phyloP scores from a whole-genome alignment of 768 basidiomycete species.

The Tephrocybe rancida region DNA sequence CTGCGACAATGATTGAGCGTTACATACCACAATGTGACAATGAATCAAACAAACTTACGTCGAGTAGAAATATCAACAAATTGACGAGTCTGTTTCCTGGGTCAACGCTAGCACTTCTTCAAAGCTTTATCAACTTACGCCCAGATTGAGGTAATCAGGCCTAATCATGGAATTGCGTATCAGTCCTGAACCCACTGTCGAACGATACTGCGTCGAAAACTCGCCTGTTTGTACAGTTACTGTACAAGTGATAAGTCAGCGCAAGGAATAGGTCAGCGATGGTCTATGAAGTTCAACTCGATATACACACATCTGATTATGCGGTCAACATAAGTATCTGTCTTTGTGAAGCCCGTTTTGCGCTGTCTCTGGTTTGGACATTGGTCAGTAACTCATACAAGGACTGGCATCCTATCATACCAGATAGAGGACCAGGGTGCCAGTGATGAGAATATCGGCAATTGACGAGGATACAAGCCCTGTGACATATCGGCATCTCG shows the following conservation, averaged over 20 bases:
- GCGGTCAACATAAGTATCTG: constrained; percentile 40
- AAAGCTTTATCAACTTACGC: constrained; percentile 17
- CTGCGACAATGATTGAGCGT: constrained; percentile 6
- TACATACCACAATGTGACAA: too few species aligned
- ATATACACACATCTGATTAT: constrained; percentile 34
- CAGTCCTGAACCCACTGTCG: background rate
- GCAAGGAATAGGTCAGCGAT: background rate
- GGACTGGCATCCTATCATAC: constrained; percentile 23
- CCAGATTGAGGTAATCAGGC: constrained; percentile 29
- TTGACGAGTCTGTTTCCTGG: constrained; percentile 20
- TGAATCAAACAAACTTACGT: constrained; percentile 10
- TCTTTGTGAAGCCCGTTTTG: constrained; percentile 38
- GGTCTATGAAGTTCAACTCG: background rate
- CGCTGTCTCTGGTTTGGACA: constrained; percentile 28
- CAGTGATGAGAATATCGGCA: constrained; percentile 41
- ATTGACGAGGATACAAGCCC: constrained; percentile 42
- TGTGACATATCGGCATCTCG: constrained; percentile 6
- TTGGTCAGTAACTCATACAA: background rate
- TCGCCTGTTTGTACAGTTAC: constrained; percentile 35
- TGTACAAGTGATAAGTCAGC: constrained; percentile 9
- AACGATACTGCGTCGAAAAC: background rate
- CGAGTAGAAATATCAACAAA: constrained; percentile 26
- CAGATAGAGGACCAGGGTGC: constrained; percentile 38
- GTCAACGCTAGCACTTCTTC: background rate
- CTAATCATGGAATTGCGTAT: background rate